phyloP scores from a whole-genome alignment of 2,329 filamentous ascomycete species.

The Penicillium sp. region DNA sequence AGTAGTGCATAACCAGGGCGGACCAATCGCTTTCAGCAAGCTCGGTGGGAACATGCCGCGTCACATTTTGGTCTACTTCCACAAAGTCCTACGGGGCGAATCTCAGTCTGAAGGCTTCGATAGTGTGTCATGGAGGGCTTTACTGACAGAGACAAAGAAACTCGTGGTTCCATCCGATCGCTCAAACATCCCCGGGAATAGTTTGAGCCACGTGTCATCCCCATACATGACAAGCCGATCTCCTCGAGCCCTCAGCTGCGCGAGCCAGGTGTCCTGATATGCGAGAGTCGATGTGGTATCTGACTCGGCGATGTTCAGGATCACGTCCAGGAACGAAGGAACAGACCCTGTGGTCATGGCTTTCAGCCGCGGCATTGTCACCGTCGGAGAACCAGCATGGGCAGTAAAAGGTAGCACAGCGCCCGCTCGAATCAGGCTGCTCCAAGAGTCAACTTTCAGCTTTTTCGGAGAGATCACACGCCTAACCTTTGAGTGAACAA shows the following conservation, averaged over 20 bases:
- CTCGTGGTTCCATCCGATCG: conserved; percentile 90
- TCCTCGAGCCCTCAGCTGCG: conserved; percentile 77
- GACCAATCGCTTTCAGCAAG: conserved; percentile 80
- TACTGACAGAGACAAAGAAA: conserved; percentile 91
- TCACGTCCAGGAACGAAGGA: conserved; percentile 96
- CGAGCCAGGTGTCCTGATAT: conserved; percentile 91
- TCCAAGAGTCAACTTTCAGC: conserved; percentile 6
- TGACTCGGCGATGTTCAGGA: conserved; percentile 92
- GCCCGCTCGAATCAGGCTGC: conserved; percentile 78
- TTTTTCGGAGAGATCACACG: not conserved
- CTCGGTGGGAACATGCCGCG: conserved; percentile 79
- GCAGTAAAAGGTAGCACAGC: conserved; percentile 90
- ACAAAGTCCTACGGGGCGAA: conserved; percentile 73
- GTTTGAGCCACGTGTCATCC: conserved; percentile 96
- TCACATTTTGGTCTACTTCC: conserved; percentile 97
- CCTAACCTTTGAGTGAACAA: conserved; percentile 78
- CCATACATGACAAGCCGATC: conserved; percentile 92
- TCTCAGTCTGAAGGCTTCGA: not conserved
- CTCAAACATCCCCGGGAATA: conserved; percentile 87
- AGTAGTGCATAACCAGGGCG: conserved; percentile 90
- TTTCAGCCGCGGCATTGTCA: conserved; percentile 97
- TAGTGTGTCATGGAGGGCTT: not conserved
- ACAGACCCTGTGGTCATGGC: conserved; percentile 96
- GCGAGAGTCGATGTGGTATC: conserved; percentile 87
- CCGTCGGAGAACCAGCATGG: conserved; percentile 92